These are phyloP conservation scores for Debaryomyces psychrophilus DNA, from an alignment of 1,139 yeast genomes.

Conservation along the genomic window DNA sequence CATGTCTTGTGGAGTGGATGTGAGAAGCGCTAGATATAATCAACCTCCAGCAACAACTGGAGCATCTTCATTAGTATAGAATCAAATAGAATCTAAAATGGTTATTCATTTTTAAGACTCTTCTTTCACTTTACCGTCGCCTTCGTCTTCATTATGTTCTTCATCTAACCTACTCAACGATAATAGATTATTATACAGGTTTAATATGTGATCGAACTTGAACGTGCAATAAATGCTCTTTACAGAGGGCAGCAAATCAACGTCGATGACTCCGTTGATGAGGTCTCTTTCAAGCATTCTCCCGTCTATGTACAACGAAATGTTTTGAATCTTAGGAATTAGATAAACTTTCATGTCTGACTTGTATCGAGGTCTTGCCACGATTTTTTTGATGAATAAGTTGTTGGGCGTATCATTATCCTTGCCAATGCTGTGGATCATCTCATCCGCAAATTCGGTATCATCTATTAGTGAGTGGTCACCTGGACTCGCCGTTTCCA, in stretches of 20 bases:
- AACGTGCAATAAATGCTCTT: conserved; percentile 30
- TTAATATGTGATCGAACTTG: conserved; percentile 24
- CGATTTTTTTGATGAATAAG: conserved; percentile 47
- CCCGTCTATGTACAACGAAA: conserved; percentile 52
- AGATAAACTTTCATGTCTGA: conserved; percentile 53
- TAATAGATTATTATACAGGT: conserved; percentile 20
- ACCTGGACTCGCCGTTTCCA: conserved; percentile 60
- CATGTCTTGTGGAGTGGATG: not conserved
- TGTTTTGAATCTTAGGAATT: conserved; percentile 34
- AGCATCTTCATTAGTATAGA: not conserved
- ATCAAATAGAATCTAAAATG: not conserved
- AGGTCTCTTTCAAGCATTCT: conserved; percentile 57
- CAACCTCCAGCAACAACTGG: not conserved
- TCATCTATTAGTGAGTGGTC: conserved; percentile 53
- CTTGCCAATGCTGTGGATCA: conserved; percentile 43
- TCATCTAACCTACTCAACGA: not conserved
- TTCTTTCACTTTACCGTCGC: not conserved
- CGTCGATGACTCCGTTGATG: conserved; percentile 49
- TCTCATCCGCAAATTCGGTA: conserved; percentile 46
- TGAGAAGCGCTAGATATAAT: not conserved
- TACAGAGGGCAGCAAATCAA: conserved; percentile 20
- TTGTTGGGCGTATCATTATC: conserved; percentile 47
- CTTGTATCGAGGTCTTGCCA: conserved; percentile 57
- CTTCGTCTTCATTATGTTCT: not conserved
- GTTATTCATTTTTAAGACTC: too few relatives aligned